A percentile compares a stretch with the other conserved stretches of the same genome.
These are phyloP conservation scores for Novymonas esmeraldas DNA, from an alignment of 208 protist genomes.

Conservation along the genomic window DNA sequence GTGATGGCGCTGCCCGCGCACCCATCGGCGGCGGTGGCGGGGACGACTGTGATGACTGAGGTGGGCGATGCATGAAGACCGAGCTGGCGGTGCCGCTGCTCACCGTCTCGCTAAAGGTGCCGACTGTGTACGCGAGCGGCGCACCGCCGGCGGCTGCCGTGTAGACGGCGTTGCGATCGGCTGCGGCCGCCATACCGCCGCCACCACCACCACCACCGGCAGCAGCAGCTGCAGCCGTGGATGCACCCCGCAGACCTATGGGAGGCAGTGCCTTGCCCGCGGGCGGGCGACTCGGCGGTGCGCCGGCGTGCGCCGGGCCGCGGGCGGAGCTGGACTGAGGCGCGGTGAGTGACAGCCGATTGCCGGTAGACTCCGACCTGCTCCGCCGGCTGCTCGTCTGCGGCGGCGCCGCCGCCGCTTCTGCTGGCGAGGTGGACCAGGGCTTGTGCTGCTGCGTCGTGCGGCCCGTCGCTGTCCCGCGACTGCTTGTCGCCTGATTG, in stretches of 20 bases:
- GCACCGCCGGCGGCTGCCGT: background rate
- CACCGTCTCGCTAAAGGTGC: background rate
- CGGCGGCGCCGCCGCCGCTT: background rate
- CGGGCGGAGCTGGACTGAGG: background rate
- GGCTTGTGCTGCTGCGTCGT: background rate
- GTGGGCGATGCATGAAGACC: constrained; percentile 13
- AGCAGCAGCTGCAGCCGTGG: background rate
- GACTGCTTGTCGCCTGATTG: background rate
- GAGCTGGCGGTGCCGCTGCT: background rate
- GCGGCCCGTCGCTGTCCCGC: background rate
- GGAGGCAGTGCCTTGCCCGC: constrained; percentile 3
- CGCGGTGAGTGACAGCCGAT: background rate
- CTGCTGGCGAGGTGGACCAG: no score
- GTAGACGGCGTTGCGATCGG: background rate
- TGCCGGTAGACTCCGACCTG: background rate
- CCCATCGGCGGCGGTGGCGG: no score
- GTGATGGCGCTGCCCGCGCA: background rate
- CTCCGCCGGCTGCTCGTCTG: background rate
- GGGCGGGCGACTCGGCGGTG: background rate
- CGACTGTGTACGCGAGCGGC: background rate
- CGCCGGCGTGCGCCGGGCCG: background rate
- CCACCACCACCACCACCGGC: background rate
- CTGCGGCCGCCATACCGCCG: background rate
- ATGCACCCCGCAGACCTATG: no score
- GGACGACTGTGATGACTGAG: background rate